Conservation (phyloP, 2,329 filamentous ascomycete species). For the Penicillium crustosum region DNA sequence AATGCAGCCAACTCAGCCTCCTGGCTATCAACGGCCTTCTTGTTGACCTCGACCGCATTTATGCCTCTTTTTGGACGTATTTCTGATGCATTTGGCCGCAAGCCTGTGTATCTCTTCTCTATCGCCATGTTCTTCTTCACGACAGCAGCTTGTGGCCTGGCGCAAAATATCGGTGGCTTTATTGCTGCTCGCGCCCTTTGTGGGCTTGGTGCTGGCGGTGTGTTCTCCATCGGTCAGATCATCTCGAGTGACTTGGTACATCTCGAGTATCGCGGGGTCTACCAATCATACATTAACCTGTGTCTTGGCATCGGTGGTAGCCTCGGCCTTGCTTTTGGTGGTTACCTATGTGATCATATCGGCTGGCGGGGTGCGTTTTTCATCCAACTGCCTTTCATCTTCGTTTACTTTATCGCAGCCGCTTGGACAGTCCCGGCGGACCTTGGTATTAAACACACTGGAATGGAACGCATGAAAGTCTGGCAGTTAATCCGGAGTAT, state of each 20-base stretch:
- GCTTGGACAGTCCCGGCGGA: conserved; percentile 43
- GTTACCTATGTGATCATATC: conserved; percentile 41
- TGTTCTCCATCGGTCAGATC: conserved; percentile 66
- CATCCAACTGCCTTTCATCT: conserved; percentile 52
- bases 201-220: conserved; percentile 70
- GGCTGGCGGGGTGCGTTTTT: conserved; percentile 48
- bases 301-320: conserved; percentile 40
- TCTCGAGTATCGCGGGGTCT: conserved; percentile 58
- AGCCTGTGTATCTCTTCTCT: conserved; percentile 64
- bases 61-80: conserved; percentile 73
- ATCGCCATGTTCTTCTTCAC: conserved; percentile 63
- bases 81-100: conserved; percentile 71
- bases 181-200: conserved; percentile 70
- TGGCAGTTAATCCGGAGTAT: conserved; percentile 49
- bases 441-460: conserved; percentile 48
- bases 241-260: conserved; percentile 67
- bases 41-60: conserved; percentile 73
- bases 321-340: conserved; percentile 41
- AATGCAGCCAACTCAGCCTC: conserved; percentile 74
- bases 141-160: conserved; percentile 69
- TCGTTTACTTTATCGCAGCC: conserved; percentile 29
- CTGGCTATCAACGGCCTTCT: conserved; percentile 77
- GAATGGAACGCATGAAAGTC: conserved; percentile 42
- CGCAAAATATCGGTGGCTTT: conserved; percentile 68
- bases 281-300: conserved; percentile 46